Base-by-base conservation (phyloP, 2,329 filamentous ascomycete species). In the Penicillium brasilianum region DNA sequence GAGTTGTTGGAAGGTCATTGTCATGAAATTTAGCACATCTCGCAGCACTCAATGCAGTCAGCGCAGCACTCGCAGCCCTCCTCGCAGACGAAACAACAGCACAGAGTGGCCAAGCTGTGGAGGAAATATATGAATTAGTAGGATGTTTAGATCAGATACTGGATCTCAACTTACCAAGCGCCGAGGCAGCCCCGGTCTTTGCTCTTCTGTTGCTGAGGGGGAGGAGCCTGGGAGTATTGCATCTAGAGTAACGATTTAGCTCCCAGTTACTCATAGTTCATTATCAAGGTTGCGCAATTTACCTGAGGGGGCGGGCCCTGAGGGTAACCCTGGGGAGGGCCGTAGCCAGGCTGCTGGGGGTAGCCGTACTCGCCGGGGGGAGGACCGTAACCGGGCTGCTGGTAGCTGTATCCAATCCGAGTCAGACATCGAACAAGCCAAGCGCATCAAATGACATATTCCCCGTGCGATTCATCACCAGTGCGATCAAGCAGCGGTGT, bases 51-150 rank as follows among this genome's bases (percentile, higher is more conserved):
- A 68, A 84, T 83, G 73, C 85, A 87, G 5, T 88, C 86, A n/a
- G 82, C 77, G 71, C 86, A 88, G 76, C 85, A 88, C 73, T 88
- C 86, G 69, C 86, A 88, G 30, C 83, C 81, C 74, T 88, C 86
- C 71, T 88, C 86, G 69, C 84, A 87, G 30, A 88, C 80, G 75
- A 86, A 88, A 71, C 86, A 88, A 73, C 86, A 89, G 78, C 86
- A 88, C 39, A 88, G 73, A 36, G 79, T 79, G 51, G 83, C 84
- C 52, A 87, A 72, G 76, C 84, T 83, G 60, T 20, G 30, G 22
- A 32, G 53, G 22, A 28, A 30, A 39, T 28, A 14, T 20, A 25
- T 50, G 22, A 13, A 53, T 71, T 62, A 68, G 65, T 51, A 2
- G 50, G 7, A 32, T 34, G 28, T 39, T 41, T n/a, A 30, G 16